These are phyloP conservation scores for Dendrostoma leiphaemia DNA, from an alignment of 2,329 filamentous ascomycete species.

Conservation along the genomic window DNA sequence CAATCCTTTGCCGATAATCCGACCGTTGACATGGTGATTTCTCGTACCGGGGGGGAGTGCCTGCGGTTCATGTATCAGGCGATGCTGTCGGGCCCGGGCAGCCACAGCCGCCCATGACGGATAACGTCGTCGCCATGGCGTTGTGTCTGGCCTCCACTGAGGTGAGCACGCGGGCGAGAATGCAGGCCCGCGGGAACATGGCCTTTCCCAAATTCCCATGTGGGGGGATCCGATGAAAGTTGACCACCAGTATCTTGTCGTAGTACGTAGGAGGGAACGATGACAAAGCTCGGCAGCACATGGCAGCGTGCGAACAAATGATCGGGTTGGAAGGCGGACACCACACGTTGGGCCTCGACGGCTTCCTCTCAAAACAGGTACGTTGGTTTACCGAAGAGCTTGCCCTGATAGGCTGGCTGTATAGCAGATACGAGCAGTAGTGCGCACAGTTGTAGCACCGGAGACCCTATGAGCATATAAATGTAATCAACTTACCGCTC, in stretches of 20 bases:
- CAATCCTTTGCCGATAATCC: no score
- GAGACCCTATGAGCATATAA: no score
- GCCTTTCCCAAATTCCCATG: not conserved
- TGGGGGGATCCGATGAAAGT: no score
- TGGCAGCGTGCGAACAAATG: conserved; percentile 11
- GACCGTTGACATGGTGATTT: no score
- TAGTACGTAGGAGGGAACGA: conserved; percentile 6
- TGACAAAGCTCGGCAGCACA: not conserved
- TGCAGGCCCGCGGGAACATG: not conserved
- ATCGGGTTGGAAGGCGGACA: not conserved
- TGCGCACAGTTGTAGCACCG: no score
- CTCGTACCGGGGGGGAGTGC: not conserved
- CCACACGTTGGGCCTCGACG: conserved; percentile 20
- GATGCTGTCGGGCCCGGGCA: not conserved
- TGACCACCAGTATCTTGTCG: no score
- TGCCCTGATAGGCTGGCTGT: not conserved
- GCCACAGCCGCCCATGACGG: conserved; percentile 1
- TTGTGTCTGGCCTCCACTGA: conserved; percentile 11
- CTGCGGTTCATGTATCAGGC: conserved; percentile 4
- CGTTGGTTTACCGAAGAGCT: conserved; percentile 4
- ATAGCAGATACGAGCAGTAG: not conserved
- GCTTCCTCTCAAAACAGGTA: conserved; percentile 7
- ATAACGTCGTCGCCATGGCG: not conserved
- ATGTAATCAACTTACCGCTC: no score
- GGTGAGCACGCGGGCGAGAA: no score